A percentile compares a stretch with the other conserved stretches of the same genome.
Evolutionary conservation across 2,329 filamentous ascomycete species (phyloP).

Genomic region (Dothistroma pini): DNA sequence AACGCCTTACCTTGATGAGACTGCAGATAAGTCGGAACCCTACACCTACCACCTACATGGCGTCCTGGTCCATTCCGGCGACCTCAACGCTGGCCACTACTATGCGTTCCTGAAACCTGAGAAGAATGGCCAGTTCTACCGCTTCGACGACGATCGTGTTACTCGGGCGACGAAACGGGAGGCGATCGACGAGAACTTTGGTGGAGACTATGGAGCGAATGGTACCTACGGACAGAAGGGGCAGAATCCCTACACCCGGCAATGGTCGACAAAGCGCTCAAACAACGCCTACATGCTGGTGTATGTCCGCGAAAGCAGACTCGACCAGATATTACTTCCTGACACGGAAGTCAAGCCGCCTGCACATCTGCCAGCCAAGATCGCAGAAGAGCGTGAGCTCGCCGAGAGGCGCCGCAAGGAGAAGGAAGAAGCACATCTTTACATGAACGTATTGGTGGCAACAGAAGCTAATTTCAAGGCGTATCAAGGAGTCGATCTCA

Average conservation of each 20-base stretch:
- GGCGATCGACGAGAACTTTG: constrained; percentile 94
- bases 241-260: constrained; percentile 62
- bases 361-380: constrained; percentile 68
- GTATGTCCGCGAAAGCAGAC: constrained; percentile 81
- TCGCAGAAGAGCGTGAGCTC: constrained; percentile 76
- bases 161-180: constrained; percentile 90
- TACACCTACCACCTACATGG: constrained; percentile 93
- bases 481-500: constrained; percentile 80
- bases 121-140: constrained; percentile 93
- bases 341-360: constrained; percentile 78
- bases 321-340: constrained; percentile 77
- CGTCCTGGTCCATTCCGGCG: constrained; percentile 92
- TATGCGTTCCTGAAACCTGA: constrained; percentile 94
- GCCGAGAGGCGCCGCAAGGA: constrained; percentile 79
- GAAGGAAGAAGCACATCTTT: constrained; percentile 89
- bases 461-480: constrained; percentile 75
- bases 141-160: constrained; percentile 94
- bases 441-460: constrained; percentile 78
- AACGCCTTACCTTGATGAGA: constrained; percentile 78
- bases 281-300: constrained; percentile 99
- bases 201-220: constrained; percentile 67
- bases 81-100: constrained; percentile 96
- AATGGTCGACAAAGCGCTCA: constrained; percentile 62
- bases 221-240: constrained; percentile 56
- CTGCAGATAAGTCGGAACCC: constrained; percentile 80